Conservation (phyloP, 805 yeast genomes). For the Blastobotrys terrestris region DNA sequence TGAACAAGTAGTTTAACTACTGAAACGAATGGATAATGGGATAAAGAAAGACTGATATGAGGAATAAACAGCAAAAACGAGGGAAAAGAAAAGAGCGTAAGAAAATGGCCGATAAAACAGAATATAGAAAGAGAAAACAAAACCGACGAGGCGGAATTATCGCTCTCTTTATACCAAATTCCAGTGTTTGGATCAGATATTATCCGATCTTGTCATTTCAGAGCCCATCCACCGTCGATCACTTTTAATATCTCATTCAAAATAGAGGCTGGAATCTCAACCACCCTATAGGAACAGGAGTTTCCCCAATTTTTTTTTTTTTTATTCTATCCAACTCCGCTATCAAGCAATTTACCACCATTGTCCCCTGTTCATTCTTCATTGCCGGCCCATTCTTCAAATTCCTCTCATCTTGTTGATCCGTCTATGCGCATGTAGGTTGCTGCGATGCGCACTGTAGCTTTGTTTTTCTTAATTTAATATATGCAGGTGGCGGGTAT, state of each 20-base stretch:
- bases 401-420: not conserved
- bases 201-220: not conserved
- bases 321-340: no score
- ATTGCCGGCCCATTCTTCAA: not conserved
- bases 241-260: not conserved
- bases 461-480: not conserved
- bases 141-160: not conserved
- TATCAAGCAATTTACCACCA: not conserved
- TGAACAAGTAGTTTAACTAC: no score
- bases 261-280: not conserved
- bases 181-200: not conserved
- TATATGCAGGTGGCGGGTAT: not conserved
- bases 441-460: not conserved
- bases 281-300: no score
- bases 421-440: not conserved
- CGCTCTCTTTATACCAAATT: not conserved
- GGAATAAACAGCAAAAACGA: no score
- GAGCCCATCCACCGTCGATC: not conserved
- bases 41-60: not conserved
- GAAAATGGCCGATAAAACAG: not conserved
- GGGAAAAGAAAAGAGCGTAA: not conserved
- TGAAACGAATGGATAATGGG: not conserved
- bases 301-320: no score
- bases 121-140: not conserved
- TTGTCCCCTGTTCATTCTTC: not conserved